These are phyloP conservation scores for Adiantum capillusveneris DNA, from an alignment of 75 land plant species.

Conservation along the genomic window DNA sequence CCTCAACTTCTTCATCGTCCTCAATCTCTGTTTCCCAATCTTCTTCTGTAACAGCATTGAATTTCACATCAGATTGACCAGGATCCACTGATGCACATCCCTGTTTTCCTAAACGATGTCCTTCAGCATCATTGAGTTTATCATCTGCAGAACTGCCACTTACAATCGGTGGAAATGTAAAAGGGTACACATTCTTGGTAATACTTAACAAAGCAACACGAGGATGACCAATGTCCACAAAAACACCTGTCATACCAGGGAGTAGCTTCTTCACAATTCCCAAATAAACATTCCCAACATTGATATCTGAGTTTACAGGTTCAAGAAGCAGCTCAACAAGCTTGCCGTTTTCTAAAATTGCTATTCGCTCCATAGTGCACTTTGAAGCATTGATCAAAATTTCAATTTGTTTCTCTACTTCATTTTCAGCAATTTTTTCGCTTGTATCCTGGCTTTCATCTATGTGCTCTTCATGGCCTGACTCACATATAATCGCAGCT, in stretches of 20 bases:
- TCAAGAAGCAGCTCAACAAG: constrained; percentile 85
- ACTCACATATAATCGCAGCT: not conserved
- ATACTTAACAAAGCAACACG: constrained; percentile 68
- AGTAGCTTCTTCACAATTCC: constrained; percentile 78
- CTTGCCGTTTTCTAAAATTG: constrained; percentile 78
- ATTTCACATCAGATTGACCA: not conserved
- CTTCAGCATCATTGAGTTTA: constrained; percentile 6
- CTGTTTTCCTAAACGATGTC: constrained; percentile 6
- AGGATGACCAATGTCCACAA: constrained; percentile 80
- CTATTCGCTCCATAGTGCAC: constrained; percentile 95
- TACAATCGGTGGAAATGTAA: constrained; percentile 52
- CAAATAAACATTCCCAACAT: constrained; percentile 84
- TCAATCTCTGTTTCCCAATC: constrained; percentile 26
- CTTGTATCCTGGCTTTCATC: constrained; percentile 9
- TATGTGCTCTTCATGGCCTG: constrained; percentile 13
- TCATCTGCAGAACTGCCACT: constrained; percentile 3
- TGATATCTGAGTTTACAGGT: constrained; percentile 79
- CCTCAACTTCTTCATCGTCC: constrained; percentile 30
- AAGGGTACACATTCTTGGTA: constrained; percentile 64
- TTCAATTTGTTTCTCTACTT: constrained; percentile 35
- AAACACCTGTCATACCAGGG: constrained; percentile 89
- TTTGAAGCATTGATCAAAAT: constrained; percentile 86
- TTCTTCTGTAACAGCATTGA: not conserved
- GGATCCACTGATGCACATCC: constrained; percentile 8
- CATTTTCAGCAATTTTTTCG: constrained; percentile 16